Evolutionary conservation across 495 filamentous ascomycete species (phyloP), one percentile per base, ranked within the genome.

Genomic region (Apodospora peruviana): DNA sequence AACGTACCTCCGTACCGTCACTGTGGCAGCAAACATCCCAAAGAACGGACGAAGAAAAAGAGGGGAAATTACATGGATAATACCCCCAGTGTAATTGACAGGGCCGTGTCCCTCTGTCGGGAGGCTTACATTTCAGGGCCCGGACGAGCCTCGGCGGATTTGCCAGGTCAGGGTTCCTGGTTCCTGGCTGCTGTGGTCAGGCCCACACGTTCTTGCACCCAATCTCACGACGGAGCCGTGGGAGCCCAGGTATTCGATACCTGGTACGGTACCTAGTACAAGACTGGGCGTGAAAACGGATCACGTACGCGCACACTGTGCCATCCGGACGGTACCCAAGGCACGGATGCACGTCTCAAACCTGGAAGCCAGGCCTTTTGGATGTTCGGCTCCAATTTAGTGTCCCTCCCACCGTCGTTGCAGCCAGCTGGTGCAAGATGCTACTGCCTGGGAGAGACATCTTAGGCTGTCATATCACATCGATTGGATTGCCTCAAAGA

Each of bases 101-200:
- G 16, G 36, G 36, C 16, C 16, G 16, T 7, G 22, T 51, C 32
- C 45, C 40, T 39, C 40, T 43, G 40, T 43, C 48, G 47, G 53
- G 51, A 41, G 27, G 32, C 44, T 52, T 51, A 51, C 60, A 55
- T 56, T 61, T 59, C 52, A 51, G 45, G 40, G 44, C 52, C 54
- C 52, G 39, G 50, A 53, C 34, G 47, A 48, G 11, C 46, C 56
- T 59, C 60, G 54, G 57, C 52, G 61, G 49, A 55, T 55, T 51
- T 51, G 18, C 50, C 24, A 43, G 32, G 50, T 25, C 58, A 52
- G 51, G 61, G 53, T n/a, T n/a, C n/a, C n/a, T n/a, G n/a, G 45
- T 45, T 7, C 51, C 49, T 24, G 43, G 48, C 46, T 40, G n/a
- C n/a, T n/a, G n/a, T n/a, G n/a, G n/a, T n/a, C n/a, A 29, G 49